These are phyloP conservation scores for Xanthoconium stramineum DNA, from an alignment of 768 basidiomycete genomes.

Conservation along the genomic window DNA sequence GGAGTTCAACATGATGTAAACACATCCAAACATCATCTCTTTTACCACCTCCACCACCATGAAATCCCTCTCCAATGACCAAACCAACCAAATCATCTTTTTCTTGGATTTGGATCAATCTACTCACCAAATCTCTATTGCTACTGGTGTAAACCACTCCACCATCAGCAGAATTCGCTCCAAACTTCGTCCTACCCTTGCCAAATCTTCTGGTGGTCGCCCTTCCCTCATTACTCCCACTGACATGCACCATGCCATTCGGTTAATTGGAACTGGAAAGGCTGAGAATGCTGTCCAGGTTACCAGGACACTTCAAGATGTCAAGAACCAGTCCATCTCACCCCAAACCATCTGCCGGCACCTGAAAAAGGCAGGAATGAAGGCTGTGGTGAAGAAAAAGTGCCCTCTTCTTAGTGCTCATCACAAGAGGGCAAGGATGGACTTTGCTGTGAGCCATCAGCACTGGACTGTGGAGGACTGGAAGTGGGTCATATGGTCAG, in stretches of 20 bases:
- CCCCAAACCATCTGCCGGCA: neutral
- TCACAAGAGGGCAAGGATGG: too few species aligned
- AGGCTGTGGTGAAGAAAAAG: conserved; percentile 1
- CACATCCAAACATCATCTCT: neutral
- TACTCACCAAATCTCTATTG: neutral
- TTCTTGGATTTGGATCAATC: neutral
- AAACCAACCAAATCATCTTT: neutral
- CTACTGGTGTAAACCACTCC: neutral
- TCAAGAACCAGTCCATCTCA: neutral
- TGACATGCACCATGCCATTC: neutral
- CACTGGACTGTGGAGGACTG: too few species aligned
- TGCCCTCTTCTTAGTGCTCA: too few species aligned
- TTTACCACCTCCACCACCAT: neutral
- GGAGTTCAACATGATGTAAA: neutral
- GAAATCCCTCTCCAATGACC: neutral
- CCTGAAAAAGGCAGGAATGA: too few species aligned
- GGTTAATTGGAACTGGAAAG: too few species aligned
- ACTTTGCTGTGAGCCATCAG: too few species aligned
- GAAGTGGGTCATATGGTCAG: too few species aligned
- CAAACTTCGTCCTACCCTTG: neutral
- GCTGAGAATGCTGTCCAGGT: neutral
- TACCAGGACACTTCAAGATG: neutral
- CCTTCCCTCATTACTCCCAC: neutral
- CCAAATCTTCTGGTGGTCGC: too few species aligned
- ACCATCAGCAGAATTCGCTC: neutral